Base-by-base conservation (phyloP, 495 filamentous ascomycete genomes). In the Penicillium coprophilum region DNA sequence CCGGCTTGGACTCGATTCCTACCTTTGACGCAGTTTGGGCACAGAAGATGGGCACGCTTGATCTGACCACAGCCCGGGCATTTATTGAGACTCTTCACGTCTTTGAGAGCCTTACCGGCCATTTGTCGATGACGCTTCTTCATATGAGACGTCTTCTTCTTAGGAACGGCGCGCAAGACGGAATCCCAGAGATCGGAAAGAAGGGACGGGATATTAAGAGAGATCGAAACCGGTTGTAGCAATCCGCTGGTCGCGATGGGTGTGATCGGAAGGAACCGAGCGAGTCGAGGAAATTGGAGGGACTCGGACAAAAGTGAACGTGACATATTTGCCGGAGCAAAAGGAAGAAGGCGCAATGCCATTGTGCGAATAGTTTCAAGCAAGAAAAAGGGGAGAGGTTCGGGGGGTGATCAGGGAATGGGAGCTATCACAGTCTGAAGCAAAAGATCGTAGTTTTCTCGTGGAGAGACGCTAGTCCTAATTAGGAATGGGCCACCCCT, bases 61-160 rank as follows among this genome's bases (percentile, higher is more conserved):
- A 87, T 69, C 63, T 86, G 79, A 13, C 93, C 95, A 67, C 94
- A 99, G 13, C 85, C 88, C 2, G 93, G 85, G 65, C 94, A 99
- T 65, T 84, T 89, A 71, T 88, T 92, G 61, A 99, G 77, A 36
- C 81, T 79, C 49, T 85, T 93, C 20, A 96, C 85, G 67, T 97
- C 94, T 78, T 93, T 89, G 66, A 97, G 77, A 38, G 84, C 91
- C 72, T 97, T 97, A 63, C 93, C 93, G 17, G 91, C 93, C 85
- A 97, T 86, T 62, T 93, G 91, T 62, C 95, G 82, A 64, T 90
- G 86, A 58, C 94, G 87, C 77, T 89, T 96, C 80, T 96, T 97
- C 81, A 89, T 90, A 72, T 99, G 89, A 23, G 93, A 96, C 10
- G 92, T 96, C 84, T 97, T 99, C 77, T 96, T 97, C 82, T 99